Conservation (phyloP, 225 moss, liverwort and hornwort genomes). For the Rhytidiadelphus loreus region DNA sequence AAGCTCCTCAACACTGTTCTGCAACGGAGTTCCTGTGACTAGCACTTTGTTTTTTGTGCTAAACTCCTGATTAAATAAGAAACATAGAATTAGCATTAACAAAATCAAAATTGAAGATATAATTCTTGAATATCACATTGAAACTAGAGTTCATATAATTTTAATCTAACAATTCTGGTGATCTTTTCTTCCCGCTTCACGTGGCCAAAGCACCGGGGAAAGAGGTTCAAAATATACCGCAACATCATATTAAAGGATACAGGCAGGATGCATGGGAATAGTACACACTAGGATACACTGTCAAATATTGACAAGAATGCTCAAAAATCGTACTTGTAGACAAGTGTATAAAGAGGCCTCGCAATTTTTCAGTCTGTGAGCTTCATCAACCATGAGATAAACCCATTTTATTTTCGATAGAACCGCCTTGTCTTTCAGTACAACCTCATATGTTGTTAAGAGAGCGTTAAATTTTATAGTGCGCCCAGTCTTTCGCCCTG, state of each 20-base stretch:
- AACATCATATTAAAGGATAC: neutral
- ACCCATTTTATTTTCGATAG: slow-evolving; percentile 90
- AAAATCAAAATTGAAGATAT: neutral
- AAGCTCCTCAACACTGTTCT: slow-evolving; percentile 99
- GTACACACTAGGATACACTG: neutral
- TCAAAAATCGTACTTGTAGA: slow-evolving; percentile 48
- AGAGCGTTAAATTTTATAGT: slow-evolving; percentile 80
- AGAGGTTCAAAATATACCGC: neutral
- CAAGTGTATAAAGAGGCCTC: slow-evolving; percentile 94
- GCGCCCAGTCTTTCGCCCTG: slow-evolving; percentile 83
- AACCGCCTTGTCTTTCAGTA: slow-evolving; percentile 94
- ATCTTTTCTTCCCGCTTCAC: neutral
- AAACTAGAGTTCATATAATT: neutral
- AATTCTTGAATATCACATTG: neutral
- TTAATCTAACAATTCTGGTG: neutral
- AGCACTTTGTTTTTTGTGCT: slow-evolving; percentile 96
- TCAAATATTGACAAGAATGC: neutral
- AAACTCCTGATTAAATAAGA: slow-evolving; percentile 56
- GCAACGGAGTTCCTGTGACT: slow-evolving; percentile 96
- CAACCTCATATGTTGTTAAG: slow-evolving; percentile 96
- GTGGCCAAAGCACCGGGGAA: neutral
- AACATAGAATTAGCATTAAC: neutral
- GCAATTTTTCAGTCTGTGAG: slow-evolving; percentile 95
- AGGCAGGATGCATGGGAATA: neutral
- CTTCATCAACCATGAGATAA: slow-evolving; percentile 98